Evolutionary conservation across 164 flowering plant species (phyloP), one percentile per base, ranked within the genome.

Genomic region (Pachysandra terminalis): DNA sequence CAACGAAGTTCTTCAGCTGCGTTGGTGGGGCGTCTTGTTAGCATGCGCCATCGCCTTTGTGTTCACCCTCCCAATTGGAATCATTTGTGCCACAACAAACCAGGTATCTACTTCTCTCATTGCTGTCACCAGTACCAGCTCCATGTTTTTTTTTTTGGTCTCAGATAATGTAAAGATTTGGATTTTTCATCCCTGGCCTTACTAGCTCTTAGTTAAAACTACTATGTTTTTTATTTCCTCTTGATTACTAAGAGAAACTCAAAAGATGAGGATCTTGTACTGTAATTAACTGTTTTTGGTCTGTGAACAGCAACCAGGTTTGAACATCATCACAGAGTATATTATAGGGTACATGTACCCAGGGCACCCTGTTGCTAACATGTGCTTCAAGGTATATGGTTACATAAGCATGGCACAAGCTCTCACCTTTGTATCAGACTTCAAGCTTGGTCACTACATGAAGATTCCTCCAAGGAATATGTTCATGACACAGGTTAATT

Each of bases 361-460:
- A 16, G 59, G 59, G 7, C 25, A 16, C 9, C 59, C 59, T 10
- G 28, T 56, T 25, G 59, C 59, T 22, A 56, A 56, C 19, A 25
- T 56, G 15, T 56, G 59, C 59, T 56, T 56, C 9, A 56, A 56
- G 59, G 59, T 56, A 3, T 56, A 56, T 56, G 59, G 59, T 6
- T 56, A 56, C 19, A 56, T 56, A 10, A 56, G 59, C 59, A 56
- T 56, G 59, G 0, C 25, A 22, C 26, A 56, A 19, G 59, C 59
- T 23, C 13, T 56, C 59, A 22, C 59, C 59, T 56, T 56, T 26
- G 48, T 61, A 0, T 9, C 16, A 21, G 64, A 56, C 59, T 56
- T 56, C 59, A 56, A 56, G 59, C 56, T 54, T 16, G 56, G 56
- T 9, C 56, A 54, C 56, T 54, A 54, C 56, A 54, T 54, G 56